Conservation (phyloP, 2,329 filamentous ascomycete species). For the Myriosclerotinia duriaeana region DNA sequence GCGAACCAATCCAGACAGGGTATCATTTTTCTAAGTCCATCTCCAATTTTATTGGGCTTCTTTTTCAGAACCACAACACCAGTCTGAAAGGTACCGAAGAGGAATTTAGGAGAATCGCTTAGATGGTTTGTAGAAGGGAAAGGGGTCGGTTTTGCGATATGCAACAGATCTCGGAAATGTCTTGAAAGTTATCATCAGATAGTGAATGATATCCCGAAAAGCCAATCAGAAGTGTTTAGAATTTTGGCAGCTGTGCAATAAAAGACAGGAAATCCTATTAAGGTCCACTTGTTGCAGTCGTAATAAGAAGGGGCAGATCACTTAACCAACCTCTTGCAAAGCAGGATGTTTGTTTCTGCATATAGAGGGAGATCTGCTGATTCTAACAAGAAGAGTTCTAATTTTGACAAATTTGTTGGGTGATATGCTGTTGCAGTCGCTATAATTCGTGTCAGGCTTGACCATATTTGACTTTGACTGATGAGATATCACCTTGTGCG, state of each 20-base stretch:
- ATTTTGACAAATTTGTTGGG: neutral
- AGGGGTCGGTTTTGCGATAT: neutral
- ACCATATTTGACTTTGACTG: neutral
- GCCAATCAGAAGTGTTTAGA: neutral
- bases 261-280: neutral
- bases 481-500: no score
- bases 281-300: neutral
- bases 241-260: neutral
- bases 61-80: neutral
- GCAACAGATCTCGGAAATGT: neutral
- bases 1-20: neutral
- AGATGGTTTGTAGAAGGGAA: neutral
- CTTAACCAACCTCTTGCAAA: neutral
- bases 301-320: no score
- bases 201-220: neutral
- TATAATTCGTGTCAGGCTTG: neutral
- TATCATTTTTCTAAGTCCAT: neutral
- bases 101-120: neutral
- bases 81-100: neutral
- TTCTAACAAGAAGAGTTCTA: no score
- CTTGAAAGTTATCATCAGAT: neutral
- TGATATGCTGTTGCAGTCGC: no score
- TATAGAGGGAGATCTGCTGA: no score
- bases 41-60: neutral
- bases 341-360: neutral